Evolutionary conservation across 768 basidiomycete species (phyloP), one percentile per base, ranked within the genome.

Genomic region (Agaricus blazei): DNA sequence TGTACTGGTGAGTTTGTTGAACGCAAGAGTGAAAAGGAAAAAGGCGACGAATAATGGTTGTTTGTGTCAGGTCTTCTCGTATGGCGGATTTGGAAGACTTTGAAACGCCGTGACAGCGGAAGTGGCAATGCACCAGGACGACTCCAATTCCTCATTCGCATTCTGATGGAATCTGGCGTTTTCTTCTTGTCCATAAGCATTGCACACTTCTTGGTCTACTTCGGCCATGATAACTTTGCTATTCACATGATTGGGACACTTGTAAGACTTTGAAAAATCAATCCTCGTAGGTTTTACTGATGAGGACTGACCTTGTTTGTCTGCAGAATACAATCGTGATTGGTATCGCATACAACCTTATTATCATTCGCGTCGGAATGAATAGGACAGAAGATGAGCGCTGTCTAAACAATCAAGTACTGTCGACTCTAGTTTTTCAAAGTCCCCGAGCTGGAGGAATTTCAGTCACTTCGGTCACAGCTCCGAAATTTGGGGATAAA

Each of bases 81-180:
- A 3, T 19, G 43, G 9, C 26, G 51, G 11, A 27, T 52, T 4
- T 52, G 40, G 7, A 28, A 15, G 19, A 29, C 31, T 4, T 26
- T 42, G 2, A 38, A 23, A 9, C 12, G 4, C 31, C 31, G 31
- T 31, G 31, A 41, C 11, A n/a, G 46, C 26, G 47, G 54, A 23
- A 48, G 19, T 2, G 40, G 14, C 14, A 50, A 8, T n/a, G 23
- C 40, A 36, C 29, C 49, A 27, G 31, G 45, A 15, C 34, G 45
- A 26, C 47, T 59, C 28, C 49, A 23, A 23, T 49, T 47, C 37
- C 36, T 46, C 23, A 51, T 56, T 24, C 37, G 49, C 4, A 28
- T 56, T 11, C 26, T 59, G 2, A 50, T 43, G 11, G 54, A 56
- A 34, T 59, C 54, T 3, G 54, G 56, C 12, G 8, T 46, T 11